Evolutionary conservation across 2,329 filamentous ascomycete species (phyloP), one percentile per base, ranked within the genome.

Genomic region (Cercospora nicotianae): DNA sequence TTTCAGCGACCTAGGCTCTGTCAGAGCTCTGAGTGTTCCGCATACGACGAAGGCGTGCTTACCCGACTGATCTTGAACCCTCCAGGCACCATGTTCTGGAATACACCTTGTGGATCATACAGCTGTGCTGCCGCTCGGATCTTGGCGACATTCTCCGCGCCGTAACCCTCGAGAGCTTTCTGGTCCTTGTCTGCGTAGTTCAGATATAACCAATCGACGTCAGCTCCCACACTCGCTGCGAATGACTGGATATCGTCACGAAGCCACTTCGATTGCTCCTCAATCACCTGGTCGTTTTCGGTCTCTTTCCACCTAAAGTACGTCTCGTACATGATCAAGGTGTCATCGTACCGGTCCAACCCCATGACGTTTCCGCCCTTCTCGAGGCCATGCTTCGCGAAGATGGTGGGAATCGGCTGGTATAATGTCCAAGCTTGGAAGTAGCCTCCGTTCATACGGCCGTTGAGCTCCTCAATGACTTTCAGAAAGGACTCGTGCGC

Each of bases 291-390:
- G 18, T 70, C 69, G 30, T 70, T 48, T 9, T 31, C 42, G 7
- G 58, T 26, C 9, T 45, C 55, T 26, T 66, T 42, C 67, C 69
- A 70, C 8, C 61, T 63, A 42, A 69, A 60, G 63, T 67, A 70
- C 53, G 69, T 60, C 42, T 70, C 67, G 20, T 69, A 70, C 64
- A 70, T 64, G 55, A 70, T 67, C 8, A 70, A 63, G 1, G 71
- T 73, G 4, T 70, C 65, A 26, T 79, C 70, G 2, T 63, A 67
- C 77, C 81, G 81, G 64, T 75, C 70, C 3, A 81, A 72, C 3
- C 78, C 80, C 0, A 81, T 73, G 0, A 79, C 71, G 63, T 81
- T 81, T 10, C 69, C 67, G 16, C 69, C 69, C 55, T 67, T 67
- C n/a, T 64, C 63, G 7, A 76, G 77, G 8, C 79, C 78, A 58